These are phyloP conservation scores for Colletotrichum tropicale DNA, from an alignment of 2,329 filamentous ascomycete species.

Conservation along the genomic window DNA sequence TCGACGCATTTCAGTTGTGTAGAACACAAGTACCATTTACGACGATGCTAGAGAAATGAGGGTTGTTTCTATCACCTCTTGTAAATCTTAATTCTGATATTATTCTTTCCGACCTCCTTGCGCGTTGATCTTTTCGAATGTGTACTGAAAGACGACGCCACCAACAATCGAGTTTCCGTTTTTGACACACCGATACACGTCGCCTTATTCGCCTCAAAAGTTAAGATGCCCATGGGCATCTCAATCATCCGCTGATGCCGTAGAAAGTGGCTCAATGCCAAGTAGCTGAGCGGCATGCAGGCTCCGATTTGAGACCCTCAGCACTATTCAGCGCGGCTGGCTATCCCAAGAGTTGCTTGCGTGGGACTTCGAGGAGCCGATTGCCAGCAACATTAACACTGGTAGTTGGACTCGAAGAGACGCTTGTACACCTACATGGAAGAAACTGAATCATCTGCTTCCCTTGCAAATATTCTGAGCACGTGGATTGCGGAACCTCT, in stretches of 20 bases:
- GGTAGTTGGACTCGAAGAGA: background rate
- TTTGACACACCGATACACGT: background rate
- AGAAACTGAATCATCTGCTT: background rate
- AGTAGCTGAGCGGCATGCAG: background rate
- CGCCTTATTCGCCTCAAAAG: background rate
- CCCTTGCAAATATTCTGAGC: background rate
- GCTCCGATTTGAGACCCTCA: background rate
- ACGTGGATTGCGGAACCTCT: background rate
- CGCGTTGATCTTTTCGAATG: background rate
- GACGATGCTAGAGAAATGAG: background rate
- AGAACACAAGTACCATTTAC: background rate
- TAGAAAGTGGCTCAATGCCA: background rate
- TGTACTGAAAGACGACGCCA: background rate
- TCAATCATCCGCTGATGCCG: background rate
- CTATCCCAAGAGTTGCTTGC: background rate
- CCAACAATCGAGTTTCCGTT: background rate
- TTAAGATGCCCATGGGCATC: background rate
- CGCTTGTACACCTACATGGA: background rate
- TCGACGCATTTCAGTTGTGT: background rate
- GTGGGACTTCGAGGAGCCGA: background rate
- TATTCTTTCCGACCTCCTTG: background rate
- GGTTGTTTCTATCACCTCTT: background rate
- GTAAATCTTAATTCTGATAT: accelerated
- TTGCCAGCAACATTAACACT: background rate
- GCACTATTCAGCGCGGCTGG: background rate